These are phyloP conservation scores for Blastocrithidia nonstop DNA, from an alignment of 208 protist species.

Conservation along the genomic window DNA sequence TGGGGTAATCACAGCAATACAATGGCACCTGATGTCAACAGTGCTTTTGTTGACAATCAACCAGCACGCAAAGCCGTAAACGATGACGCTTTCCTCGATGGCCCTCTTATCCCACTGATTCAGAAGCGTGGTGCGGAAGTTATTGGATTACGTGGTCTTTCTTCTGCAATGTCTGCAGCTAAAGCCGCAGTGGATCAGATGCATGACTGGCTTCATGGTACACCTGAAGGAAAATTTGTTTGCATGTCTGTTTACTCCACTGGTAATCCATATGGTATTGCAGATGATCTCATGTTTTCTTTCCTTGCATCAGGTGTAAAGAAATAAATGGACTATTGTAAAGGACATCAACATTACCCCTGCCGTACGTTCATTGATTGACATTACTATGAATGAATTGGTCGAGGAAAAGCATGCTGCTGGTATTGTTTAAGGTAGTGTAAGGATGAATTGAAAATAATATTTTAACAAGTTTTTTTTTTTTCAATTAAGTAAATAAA, in stretches of 20 bases:
- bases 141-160: slow-evolving; percentile 74
- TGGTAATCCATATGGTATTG: slow-evolving; percentile 83
- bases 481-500: background rate
- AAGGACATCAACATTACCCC: slow-evolving; percentile 18
- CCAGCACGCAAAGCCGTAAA: slow-evolving; percentile 31
- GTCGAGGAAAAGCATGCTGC: slow-evolving; percentile 29
- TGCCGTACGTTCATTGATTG: slow-evolving; percentile 12
- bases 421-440: slow-evolving; percentile 4
- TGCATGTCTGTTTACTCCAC: slow-evolving; percentile 89
- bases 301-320: slow-evolving; percentile 81
- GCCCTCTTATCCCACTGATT: slow-evolving; percentile 72
- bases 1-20: slow-evolving; percentile 95
- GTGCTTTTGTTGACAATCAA: slow-evolving; percentile 41
- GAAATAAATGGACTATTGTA: slow-evolving; percentile 79
- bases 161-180: slow-evolving; percentile 89
- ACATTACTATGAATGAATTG: slow-evolving; percentile 23
- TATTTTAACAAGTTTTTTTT: background rate
- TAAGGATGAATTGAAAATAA: background rate
- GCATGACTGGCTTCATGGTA: slow-evolving; percentile 56
- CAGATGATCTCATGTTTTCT: slow-evolving; percentile 86
- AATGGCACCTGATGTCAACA: slow-evolving; percentile 86
- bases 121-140: slow-evolving; percentile 87
- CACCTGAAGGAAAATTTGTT: slow-evolving; percentile 40
- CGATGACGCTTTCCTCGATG: slow-evolving; percentile 56
- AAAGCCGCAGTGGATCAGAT: slow-evolving; percentile 54